Evolutionary conservation across 306 rosid genomes (phyloP).

Genomic region (Datisca glomerata): DNA sequence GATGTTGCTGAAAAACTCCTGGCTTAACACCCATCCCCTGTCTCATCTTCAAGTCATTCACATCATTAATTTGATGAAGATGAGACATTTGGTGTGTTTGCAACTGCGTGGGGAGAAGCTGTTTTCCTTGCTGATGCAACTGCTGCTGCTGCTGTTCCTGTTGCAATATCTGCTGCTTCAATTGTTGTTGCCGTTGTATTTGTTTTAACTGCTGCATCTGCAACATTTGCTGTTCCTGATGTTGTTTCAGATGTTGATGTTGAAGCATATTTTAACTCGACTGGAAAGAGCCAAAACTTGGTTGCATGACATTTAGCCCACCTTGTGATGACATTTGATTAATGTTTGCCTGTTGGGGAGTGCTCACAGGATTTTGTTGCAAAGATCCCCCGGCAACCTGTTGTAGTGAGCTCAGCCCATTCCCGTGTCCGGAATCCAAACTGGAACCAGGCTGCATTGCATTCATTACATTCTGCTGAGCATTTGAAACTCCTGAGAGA

Average conservation of each 20-base stretch:
- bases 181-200: slow-evolving; percentile 37
- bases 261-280: slow-evolving; percentile 52
- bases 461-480: slow-evolving; percentile 52
- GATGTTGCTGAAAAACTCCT: slow-evolving; percentile 67
- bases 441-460: slow-evolving; percentile 48
- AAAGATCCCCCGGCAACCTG: slow-evolving; percentile 46
- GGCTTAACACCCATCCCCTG: slow-evolving; percentile 52
- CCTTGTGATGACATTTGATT: slow-evolving; percentile 46
- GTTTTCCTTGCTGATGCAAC: slow-evolving; percentile 52
- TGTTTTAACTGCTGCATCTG: slow-evolving; percentile 43
- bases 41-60: slow-evolving; percentile 53
- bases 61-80: slow-evolving; percentile 60
- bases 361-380: slow-evolving; percentile 54
- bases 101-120: slow-evolving; percentile 49
- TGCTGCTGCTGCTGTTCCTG: slow-evolving; percentile 19
- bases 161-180: slow-evolving; percentile 41
- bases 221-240: slow-evolving; percentile 51
- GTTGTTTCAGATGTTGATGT: slow-evolving; percentile 54
- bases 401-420: slow-evolving; percentile 42
- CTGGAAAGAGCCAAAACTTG: slow-evolving; percentile 41
- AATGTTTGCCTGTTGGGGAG: slow-evolving; percentile 53
- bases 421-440: slow-evolving; percentile 57
- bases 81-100: slow-evolving; percentile 58
- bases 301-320: slow-evolving; percentile 50
- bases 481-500: slow-evolving; percentile 36